Percentiles rank a stretch among this genome's conserved stretches.
These are phyloP conservation scores for Kwoniella dendrophila DNA, from an alignment of 768 basidiomycete genomes.

Conservation along the genomic window DNA sequence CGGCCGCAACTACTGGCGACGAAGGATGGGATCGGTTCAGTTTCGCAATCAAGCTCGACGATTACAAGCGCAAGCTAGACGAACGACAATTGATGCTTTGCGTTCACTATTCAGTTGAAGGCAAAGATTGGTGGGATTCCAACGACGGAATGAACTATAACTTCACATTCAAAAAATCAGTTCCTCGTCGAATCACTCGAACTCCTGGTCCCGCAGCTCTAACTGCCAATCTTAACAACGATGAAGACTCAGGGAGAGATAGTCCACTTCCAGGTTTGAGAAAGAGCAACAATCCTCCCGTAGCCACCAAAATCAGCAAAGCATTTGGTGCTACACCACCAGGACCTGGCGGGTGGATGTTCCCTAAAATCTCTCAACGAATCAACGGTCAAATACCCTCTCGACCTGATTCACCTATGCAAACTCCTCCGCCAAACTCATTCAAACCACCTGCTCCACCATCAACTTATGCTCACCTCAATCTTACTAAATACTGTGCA, in stretches of 20 bases:
- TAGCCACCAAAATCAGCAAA: conserved; percentile 28
- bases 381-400: conserved; percentile 5
- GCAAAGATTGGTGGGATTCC: conserved; percentile 55
- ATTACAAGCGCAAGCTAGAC: conserved; percentile 53
- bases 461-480: conserved; percentile 48
- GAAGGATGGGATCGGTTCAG: conserved; percentile 56
- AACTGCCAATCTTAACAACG: conserved; percentile 24
- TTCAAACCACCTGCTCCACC: conserved; percentile 43
- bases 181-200: conserved; percentile 27
- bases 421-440: conserved; percentile 34
- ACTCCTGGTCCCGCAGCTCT: conserved; percentile 29
- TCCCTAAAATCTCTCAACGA: conserved; percentile 32
- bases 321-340: conserved; percentile 33
- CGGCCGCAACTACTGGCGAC: conserved; percentile 48
- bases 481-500: conserved; percentile 53
- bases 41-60: conserved; percentile 56
- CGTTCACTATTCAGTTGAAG: conserved; percentile 52
- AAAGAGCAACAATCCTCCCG: conserved; percentile 22
- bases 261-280: conserved; percentile 38
- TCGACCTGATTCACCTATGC: conserved; percentile 42
- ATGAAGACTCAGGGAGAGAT: conserved; percentile 14
- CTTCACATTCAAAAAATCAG: conserved; percentile 51
- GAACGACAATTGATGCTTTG: conserved; percentile 53
- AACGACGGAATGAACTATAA: conserved; percentile 54
- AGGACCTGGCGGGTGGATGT: conserved; percentile 42